Conservation (phyloP, 2,329 filamentous ascomycete species). For the Fusarium pilosicola region DNA sequence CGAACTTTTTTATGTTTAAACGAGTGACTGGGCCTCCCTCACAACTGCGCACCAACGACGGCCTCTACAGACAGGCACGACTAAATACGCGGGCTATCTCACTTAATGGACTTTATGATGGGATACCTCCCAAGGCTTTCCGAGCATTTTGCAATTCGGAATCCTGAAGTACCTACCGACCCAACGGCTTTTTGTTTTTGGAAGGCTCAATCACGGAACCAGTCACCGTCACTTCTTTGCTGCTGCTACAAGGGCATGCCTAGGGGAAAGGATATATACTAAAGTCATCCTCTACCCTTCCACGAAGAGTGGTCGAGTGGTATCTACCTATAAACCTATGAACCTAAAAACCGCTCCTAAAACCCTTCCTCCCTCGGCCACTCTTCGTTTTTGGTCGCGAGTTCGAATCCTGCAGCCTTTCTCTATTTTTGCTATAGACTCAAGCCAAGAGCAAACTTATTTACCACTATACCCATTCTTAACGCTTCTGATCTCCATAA, state of each 20-base stretch:
- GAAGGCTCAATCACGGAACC: neutral
- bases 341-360: neutral
- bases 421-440: neutral
- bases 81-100: neutral
- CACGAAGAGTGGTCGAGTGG: constrained; percentile 22
- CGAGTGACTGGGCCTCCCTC: neutral
- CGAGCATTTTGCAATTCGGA: neutral
- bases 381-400: constrained; percentile 9
- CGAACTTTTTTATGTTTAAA: neutral
- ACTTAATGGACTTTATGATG: neutral
- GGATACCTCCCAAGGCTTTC: neutral
- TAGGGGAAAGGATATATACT: neutral
- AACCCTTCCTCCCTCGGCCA: neutral
- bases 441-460: neutral
- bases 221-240: neutral
- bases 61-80: neutral
- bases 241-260: neutral
- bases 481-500: neutral
- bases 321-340: constrained; percentile 10
- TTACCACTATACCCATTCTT: neutral
- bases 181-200: neutral
- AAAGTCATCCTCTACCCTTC: neutral
- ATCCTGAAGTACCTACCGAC: neutral
- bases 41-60: neutral
- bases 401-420: neutral